Base-by-base conservation (phyloP, 352 stramenopile genomes). In the Globisporangium yorkense region DNA sequence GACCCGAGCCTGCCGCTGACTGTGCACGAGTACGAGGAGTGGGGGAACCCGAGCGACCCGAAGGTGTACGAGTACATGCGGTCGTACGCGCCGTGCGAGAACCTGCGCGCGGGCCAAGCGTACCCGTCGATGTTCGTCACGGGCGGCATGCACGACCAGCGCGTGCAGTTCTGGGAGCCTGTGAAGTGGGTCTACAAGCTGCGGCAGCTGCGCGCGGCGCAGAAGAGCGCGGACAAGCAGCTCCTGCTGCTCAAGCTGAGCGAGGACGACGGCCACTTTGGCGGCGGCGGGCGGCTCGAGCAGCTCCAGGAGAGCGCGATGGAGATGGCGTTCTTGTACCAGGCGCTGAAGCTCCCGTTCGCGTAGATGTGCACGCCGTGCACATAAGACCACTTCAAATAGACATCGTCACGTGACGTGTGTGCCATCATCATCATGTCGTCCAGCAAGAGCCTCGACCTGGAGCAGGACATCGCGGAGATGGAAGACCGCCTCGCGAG, bases 11-110 rank as follows among this genome's bases (percentile, higher is more conserved):
- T 97, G 15, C 87, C 88, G 3, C 73, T 97, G 2, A 97, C 91
- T 12, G 68, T 96, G 18, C 85, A 97, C 62, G 91, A 97, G 69
- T 97, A 96, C 56, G 87, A 97, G 50, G 91, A 97, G 66, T 97
- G 89, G 89, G 88, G 89, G 2, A 83, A 97, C 54, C 82, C 83
- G 13, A 43, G 10, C 3, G 71, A 85, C 21, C 58, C 63, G 1
- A 59, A 72, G 5, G 72, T 80, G 13, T 64, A 65, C 31, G 67
- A 74, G 20, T 94, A 92, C 67, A 94, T 96, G 41, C 58, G 72
- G 29, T 90, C 84, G n/a, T 96, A 94, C 57, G 80, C 82, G 8
- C 86, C 86, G 16, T 87, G 73, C 29, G 80, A 87, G 44, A 95
- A 95, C 62, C 58, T 95, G 41, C 67, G 67, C 0, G 44, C 58